Conservation (phyloP, 352 stramenopile species). For the Globisporangium splendens region DNA sequence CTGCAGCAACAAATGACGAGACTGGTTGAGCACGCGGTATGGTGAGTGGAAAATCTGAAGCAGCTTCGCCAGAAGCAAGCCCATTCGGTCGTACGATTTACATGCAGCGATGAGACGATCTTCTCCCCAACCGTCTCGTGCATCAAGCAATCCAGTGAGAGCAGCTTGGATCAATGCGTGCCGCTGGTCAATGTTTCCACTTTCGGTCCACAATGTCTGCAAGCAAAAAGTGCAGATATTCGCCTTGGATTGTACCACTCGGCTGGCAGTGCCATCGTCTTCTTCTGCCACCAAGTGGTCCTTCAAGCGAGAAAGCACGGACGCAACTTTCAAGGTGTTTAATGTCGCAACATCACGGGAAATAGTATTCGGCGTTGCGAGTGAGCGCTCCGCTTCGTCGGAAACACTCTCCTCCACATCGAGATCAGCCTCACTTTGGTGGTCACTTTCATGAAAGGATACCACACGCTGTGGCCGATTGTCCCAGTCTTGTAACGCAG, state of each 20-base stretch:
- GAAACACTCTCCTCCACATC: neutral
- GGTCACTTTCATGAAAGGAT: neutral
- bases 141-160: conserved; percentile 9
- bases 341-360: conserved; percentile 6
- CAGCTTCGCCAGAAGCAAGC: conserved; percentile 28
- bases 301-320: conserved; percentile 4
- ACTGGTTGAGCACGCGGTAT: conserved; percentile 16
- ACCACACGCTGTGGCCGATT: neutral
- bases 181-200: neutral
- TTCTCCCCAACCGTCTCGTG: conserved; percentile 15
- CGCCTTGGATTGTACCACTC: neutral
- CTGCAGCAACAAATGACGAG: conserved; percentile 44
- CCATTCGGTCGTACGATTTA: conserved; percentile 5
- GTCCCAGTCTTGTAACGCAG: conserved; percentile 3
- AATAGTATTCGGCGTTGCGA: neutral
- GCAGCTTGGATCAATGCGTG: conserved; percentile 8
- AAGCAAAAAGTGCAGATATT: conserved; percentile 4
- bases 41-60: conserved; percentile 34
- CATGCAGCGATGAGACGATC: conserved; percentile 9
- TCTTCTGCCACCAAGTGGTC: neutral
- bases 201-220: conserved; percentile 4
- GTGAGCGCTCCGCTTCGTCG: neutral
- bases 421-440: neutral
- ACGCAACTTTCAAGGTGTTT: conserved; percentile 5
- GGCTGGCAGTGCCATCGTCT: neutral